Conservation (phyloP, 139 green algal genomes). For the Chlamydomonas sphaeroides region DNA sequence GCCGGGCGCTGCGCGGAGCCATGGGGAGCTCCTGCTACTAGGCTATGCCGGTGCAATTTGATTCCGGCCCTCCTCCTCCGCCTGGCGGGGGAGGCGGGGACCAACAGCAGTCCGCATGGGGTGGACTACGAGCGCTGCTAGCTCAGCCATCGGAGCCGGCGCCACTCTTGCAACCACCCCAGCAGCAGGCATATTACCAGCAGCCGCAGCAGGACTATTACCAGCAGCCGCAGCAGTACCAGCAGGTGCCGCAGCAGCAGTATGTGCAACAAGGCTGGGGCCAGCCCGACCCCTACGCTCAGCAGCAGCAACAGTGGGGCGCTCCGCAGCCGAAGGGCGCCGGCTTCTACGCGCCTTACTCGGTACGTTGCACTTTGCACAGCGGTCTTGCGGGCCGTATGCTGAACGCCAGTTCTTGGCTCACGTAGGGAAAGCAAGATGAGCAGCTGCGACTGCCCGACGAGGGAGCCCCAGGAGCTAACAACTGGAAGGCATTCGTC, state of each 20-base stretch:
- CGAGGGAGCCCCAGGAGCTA: background rate
- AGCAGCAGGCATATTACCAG: background rate
- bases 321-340: too few relatives aligned
- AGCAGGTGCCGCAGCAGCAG: background rate
- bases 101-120: slow-evolving; percentile 1
- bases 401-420: too few relatives aligned
- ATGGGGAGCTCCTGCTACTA: too few relatives aligned
- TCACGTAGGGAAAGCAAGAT: background rate
- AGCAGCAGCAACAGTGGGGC: too few relatives aligned
- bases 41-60: slow-evolving; percentile 25
- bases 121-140: too few relatives aligned
- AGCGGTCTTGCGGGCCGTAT: too few relatives aligned
- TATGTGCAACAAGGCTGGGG: too few relatives aligned
- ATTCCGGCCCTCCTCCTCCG: background rate
- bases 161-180: too few relatives aligned
- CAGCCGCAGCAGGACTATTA: background rate
- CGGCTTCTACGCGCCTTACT: too few relatives aligned
- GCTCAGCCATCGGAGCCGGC: background rate
- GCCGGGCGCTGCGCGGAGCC: too few relatives aligned
- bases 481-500: background rate
- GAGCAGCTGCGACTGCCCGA: background rate
- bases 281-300: too few relatives aligned
- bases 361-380: too few relatives aligned
- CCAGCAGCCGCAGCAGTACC: background rate
- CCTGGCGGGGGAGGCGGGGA: background rate